Evolutionary conservation across 345 rosid species (phyloP), one percentile per base, ranked within the genome.

Genomic region (Salix brachista): DNA sequence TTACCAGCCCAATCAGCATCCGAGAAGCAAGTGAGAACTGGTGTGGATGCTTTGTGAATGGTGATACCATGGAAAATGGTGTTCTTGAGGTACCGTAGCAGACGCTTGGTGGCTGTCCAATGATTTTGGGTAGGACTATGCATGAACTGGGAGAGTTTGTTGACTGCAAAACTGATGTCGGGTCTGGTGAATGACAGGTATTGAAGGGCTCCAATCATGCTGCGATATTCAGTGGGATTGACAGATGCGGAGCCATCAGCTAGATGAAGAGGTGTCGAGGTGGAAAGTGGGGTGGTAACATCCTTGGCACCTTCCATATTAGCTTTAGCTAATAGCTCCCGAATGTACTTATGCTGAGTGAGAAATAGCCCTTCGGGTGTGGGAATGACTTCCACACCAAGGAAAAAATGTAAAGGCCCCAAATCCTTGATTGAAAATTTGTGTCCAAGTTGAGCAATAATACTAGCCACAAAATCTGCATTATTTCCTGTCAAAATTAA

Each of bases 311-410:
- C 21, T 5, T 4, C 54, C 21, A 50, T 50, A 17, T 0, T 17
- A 0, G 54, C 4, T 4, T 17, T 50, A 0, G 21, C 7, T 0
- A 50, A 2, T 3, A 50, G 1, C 0, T 50, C 21, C 0, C 5
- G 2, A 0, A 50, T 50, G 5, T 50, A 50, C 5, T 17, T 16
- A 0, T 50, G 54, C 1, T 50, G 54, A 50, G 2, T 50, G 0
- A 50, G 8, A 50, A 17, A 50, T 7, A 50, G 1, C 2, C 8
- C 54, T 1, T 4, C 2, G 5, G 6, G 0, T 0, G 54, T 50
- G 17, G 54, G 54, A 0, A 50, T 50, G 6, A 50, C 54, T 5
- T 17, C 21, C 17, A 50, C 6, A 14, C 54, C 21, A 4, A 50
- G 21, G 2, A 50, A 50, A 1, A 50, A 50, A 50, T 17, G 0